These are phyloP conservation scores for Yamadazyma kitorensis DNA, from an alignment of 805 yeast genomes.

Conservation along the genomic window DNA sequence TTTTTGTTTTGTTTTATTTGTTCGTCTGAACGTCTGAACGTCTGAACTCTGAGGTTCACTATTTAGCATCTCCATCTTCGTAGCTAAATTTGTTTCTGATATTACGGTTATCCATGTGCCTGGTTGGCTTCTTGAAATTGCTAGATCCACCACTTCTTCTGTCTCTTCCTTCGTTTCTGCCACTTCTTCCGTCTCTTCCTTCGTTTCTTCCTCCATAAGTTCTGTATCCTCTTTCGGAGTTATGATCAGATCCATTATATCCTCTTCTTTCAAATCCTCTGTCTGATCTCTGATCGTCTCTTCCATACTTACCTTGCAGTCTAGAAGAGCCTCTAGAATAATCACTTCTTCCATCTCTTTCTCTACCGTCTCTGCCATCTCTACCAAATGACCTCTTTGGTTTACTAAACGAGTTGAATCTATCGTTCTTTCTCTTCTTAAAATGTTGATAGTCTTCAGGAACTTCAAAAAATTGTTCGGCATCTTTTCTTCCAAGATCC, in stretches of 20 bases:
- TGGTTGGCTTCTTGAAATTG: too few relatives aligned
- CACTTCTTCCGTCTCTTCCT: constrained; percentile 10
- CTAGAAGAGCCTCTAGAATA: too few relatives aligned
- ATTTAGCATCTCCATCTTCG: too few relatives aligned
- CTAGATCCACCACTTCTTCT: neutral
- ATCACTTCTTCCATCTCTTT: too few relatives aligned
- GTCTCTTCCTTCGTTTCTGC: constrained; percentile 15
- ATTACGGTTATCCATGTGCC: too few relatives aligned
- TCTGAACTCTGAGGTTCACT: too few relatives aligned
- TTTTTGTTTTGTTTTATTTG: too few relatives aligned
- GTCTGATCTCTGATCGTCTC: neutral
- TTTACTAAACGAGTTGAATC: constrained; percentile 12
- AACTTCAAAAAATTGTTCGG: constrained; percentile 10
- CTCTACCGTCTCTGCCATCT: constrained; percentile 1
- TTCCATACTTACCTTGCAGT: too few relatives aligned
- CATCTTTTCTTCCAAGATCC: constrained; percentile 8
- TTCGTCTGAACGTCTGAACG: too few relatives aligned
- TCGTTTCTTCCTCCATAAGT: constrained; percentile 13
- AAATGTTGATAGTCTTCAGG: constrained; percentile 7
- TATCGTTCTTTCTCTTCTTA: constrained; percentile 4
- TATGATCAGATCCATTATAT: constrained; percentile 4
- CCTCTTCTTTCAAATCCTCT: constrained; percentile 2
- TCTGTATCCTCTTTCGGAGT: constrained; percentile 9
- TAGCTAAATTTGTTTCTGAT: too few relatives aligned
- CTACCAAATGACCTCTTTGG: constrained; percentile 13